Evolutionary conservation across 1,284 basidiomycete genomes (phyloP), one percentile per base, ranked within the genome.

Genomic region (Apiotrichum veenhuisii): DNA sequence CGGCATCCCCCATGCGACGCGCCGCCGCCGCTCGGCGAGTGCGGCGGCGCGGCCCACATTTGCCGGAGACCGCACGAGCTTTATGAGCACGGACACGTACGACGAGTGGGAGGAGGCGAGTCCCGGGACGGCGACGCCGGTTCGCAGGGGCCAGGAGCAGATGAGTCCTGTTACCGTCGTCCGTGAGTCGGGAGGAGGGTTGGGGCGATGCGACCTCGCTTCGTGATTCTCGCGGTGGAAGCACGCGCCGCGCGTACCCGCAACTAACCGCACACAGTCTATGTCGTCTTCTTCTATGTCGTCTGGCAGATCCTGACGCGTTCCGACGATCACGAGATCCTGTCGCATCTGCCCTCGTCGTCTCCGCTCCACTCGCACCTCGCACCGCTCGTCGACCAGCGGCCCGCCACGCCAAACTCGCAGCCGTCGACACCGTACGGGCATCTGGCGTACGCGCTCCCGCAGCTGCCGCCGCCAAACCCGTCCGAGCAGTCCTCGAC

Each of bases 281-380:
- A 74, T 54, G 72, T 75, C 45, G 64, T 70, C 14, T 67, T 62
- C 48, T 59, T 72, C 58, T 75, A 72, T 60, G 38, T 72, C 25
- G 65, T 74, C 43, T 74, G 68, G 64, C 72, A 74, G 50, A 71
- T 75, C 51, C 65, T 75, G 14, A 73, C 73, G 15, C 67, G 73
- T 18, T 66, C 69, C 17, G 70, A 73, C 55, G 72, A 74, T n/a
- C 34, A 55, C 36, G 73, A 75, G 57, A 68, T 72, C 48, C 66
- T 75, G 33, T 62, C 63, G 2, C 72, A 72, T 50, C 62, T 70
- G 2, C 61, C 67, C 0, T 50, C 62, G 0, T 43, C 59, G 5
- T 65, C 64, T 12, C 63, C 65, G 15, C 58, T 66, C 10, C 55
- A 55, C n/a, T 46, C 55, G 17, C 51, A 36, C 18, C 41, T 55